Base-by-base conservation (phyloP, 768 basidiomycete genomes). In the Phylloporus rhodoxanthus region DNA sequence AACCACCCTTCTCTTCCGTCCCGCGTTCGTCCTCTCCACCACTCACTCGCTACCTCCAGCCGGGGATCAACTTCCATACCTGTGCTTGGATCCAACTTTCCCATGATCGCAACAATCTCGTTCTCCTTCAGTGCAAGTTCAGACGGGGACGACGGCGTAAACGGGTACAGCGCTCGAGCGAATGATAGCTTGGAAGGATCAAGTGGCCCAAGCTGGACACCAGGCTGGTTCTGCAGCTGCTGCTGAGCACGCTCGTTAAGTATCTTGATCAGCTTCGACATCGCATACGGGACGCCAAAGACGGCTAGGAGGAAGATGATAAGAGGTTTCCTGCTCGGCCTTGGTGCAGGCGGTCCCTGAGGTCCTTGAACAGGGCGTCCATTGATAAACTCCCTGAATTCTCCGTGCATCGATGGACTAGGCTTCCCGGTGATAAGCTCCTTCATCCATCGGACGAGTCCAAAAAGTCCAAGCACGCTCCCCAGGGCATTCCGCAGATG, bases 1-100 rank as follows among this genome's bases (percentile, higher is more conserved):
- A 98, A 96, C 91, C 92, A 98, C 0, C 94, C 94, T 57, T 89
- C 84, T 57, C 85, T 75, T 0, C 94, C 94, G 56, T 96, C 93
- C 50, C 94, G 75, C 52, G 89, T 93, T 40, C 94, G 77, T 1
- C 94, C 94, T 66, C 82, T 85, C 93, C 92, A 97, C 94, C 94
- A 98, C 50, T 92, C 93, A 5, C 75, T 80, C 48, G 74, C 70
- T 21, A 72, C 64, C 47, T 82, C 75, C 17, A 84, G 70, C 20
- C 85, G 70, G 2, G 84, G 81, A 55, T 87, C 82, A 5, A 85
- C 82, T 50, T 84, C 84, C 50, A 66, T 68, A 0, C 87, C 87
- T 0, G 81, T 85, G 11, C 73, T 66, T 1, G 84, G 84, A 56
- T 87, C 87, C 38, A 87, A 63, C 65, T 88, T 90, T 39, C 80